Conservation (phyloP, 371 early-diverging fungal species). For the Zopfochytrium polystomum region DNA sequence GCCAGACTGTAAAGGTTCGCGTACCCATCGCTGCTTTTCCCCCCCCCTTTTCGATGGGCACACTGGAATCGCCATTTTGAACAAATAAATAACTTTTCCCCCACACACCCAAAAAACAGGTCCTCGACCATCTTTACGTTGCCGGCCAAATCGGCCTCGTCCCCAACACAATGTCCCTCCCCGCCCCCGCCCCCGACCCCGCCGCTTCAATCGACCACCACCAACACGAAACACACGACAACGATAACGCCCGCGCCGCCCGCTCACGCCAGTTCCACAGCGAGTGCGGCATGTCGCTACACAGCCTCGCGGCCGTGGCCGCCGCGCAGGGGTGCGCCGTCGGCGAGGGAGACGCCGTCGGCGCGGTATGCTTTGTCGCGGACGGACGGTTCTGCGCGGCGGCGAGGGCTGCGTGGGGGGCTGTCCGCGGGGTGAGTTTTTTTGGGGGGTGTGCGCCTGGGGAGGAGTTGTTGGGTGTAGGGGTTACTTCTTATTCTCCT, state of each 20-base stretch:
- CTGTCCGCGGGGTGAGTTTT: neutral
- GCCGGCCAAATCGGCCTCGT: conserved; percentile 78
- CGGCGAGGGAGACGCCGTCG: conserved; percentile 11
- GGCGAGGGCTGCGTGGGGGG: neutral
- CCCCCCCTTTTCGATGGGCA: conserved; percentile 5
- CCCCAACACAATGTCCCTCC: conserved; percentile 59
- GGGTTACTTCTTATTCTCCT: too few relatives aligned
- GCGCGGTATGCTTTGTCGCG: conserved; percentile 38
- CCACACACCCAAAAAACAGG: conserved; percentile 29
- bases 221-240: too few relatives aligned
- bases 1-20: conserved; percentile 60
- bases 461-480: neutral
- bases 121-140: conserved; percentile 56
- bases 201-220: neutral
- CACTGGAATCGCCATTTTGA: too few relatives aligned
- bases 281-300: conserved; percentile 21
- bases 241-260: too few relatives aligned
- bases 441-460: neutral
- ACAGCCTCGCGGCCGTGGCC: conserved; percentile 24
- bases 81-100: too few relatives aligned
- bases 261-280: conserved; percentile 7
- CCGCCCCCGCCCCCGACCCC: conserved; percentile 19
- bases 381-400: neutral
- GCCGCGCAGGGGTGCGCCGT: conserved; percentile 21
- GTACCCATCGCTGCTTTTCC: neutral